phyloP scores from a whole-genome alignment of 306 rosid species.

The Vigna angularis region DNA sequence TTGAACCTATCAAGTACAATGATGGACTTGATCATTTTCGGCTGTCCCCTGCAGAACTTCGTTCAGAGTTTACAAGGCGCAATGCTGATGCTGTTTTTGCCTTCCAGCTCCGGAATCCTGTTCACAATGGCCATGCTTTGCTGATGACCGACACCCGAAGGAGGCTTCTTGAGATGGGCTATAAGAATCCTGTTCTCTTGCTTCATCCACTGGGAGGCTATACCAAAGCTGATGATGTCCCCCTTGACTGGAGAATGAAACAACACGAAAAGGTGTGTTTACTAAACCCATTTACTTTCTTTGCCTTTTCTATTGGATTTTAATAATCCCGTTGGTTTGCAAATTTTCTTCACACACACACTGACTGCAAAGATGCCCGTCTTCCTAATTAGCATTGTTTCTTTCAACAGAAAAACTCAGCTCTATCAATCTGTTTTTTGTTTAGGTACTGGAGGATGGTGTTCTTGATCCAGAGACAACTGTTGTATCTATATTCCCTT shows the following conservation, averaged over 20 bases:
- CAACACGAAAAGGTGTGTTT: slow-evolving; percentile 91
- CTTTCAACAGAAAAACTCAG: slow-evolving; percentile 6
- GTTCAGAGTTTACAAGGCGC: slow-evolving; percentile 80
- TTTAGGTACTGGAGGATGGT: slow-evolving; percentile 97
- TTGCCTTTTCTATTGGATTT: neutral
- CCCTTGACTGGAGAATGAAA: slow-evolving; percentile 95
- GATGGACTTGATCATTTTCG: slow-evolving; percentile 97
- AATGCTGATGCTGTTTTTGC: slow-evolving; percentile 98
- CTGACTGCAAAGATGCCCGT: neutral
- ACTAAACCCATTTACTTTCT: neutral
- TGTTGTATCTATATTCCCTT: slow-evolving; percentile 96
- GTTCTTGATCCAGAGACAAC: slow-evolving; percentile 99
- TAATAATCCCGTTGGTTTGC: neutral
- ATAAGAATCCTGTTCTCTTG: slow-evolving; percentile 91
- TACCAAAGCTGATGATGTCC: slow-evolving; percentile 98
- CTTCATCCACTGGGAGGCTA: slow-evolving; percentile 99
- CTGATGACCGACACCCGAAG: slow-evolving; percentile 96
- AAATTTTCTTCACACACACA: no score
- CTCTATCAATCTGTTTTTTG: slow-evolving; percentile 17
- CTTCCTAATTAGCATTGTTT: neutral
- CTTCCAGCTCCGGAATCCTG: slow-evolving; percentile 95
- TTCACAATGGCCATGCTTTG: slow-evolving; percentile 97
- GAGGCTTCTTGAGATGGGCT: slow-evolving; percentile 96
- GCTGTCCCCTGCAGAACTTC: slow-evolving; percentile 85
- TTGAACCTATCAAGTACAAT: slow-evolving; percentile 80